Base-by-base conservation (phyloP, 2,329 filamentous ascomycete species). In the Diplodia seriata region DNA sequence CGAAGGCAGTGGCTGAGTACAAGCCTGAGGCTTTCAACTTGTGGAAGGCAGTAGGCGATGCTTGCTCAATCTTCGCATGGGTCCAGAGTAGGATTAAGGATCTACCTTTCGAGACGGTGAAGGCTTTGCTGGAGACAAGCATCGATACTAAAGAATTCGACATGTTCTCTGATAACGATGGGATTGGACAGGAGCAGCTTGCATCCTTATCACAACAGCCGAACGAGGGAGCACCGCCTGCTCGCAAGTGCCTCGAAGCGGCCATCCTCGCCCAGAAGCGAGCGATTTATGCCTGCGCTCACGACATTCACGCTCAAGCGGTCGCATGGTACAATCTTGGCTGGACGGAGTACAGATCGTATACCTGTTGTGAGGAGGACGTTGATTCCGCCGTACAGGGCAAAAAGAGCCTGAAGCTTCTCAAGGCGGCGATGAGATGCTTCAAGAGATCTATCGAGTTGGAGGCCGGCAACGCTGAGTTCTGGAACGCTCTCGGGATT, bases 291-390 rank as follows among this genome's bases (percentile, higher is more conserved):
- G 86, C 89, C 49, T 90, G 90, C 18, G 82, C 88, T 0, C 83
- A 89, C 68, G 94, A 99, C 74, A 77, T 87, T 8, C 92, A 97
- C 76, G 94, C 94, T 3, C 94, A 96, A 79, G 92, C 95, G 1
- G 92, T 98, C n/a, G 92, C 94, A 0, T 95, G 94, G 85, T 99
- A 97, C 80, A 99, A 99, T 74, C 83, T 99, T 20, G 95, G 95
- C 51, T 98, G 94, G 92, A 91, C 92, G 1, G 95, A 99, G 77
- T 89, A 95, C 76, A 87, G 90, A 54, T 91, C 93, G 0, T 92
- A 96, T 75, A 81, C 84, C 12, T 92, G 88, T 74, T 82, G 92
- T 23, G 85, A 85, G 43, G 75, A 79, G 3, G 47, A 74, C 85
- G 56, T 57, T 26, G 76, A 78, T 63, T 67, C 61, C 2, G 59